Evolutionary conservation across 192 early-diverging fungal genomes (phyloP).

Genomic region (Backusella luteola): DNA sequence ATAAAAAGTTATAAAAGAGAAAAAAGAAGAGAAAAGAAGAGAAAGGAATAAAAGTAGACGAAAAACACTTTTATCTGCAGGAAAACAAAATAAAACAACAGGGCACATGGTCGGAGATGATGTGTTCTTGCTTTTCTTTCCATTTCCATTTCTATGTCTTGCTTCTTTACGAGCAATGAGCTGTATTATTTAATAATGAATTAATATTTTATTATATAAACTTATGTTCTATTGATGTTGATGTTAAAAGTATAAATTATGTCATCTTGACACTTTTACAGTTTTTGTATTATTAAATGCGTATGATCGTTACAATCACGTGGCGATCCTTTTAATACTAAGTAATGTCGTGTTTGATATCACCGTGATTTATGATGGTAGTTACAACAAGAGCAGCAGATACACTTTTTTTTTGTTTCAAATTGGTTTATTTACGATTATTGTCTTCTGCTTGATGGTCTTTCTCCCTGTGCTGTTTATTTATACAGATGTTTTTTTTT

Average conservation of each 20-base stretch:
- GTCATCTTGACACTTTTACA: background rate
- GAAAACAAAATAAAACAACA: background rate
- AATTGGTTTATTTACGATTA: background rate
- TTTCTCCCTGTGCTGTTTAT: background rate
- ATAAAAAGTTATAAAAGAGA: background rate
- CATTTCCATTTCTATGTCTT: background rate
- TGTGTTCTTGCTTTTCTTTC: background rate
- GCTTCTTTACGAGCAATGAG: background rate
- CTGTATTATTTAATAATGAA: too few species aligned
- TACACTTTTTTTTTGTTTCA: too few species aligned
- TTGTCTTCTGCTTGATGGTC: background rate
- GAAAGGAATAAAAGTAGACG: background rate
- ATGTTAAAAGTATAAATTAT: background rate
- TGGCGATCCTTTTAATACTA: background rate
- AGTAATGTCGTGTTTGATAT: background rate
- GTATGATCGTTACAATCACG: background rate
- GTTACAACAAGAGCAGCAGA: too few species aligned
- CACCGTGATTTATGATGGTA: background rate
- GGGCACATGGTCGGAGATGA: background rate
- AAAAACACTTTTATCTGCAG: background rate
- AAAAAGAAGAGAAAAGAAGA: background rate
- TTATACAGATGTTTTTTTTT: background rate
- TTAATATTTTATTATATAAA: too few species aligned
- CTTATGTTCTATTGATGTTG: background rate
- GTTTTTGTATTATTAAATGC: background rate